Conservation (phyloP, 768 basidiomycete species). For the Mycena floridula region DNA sequence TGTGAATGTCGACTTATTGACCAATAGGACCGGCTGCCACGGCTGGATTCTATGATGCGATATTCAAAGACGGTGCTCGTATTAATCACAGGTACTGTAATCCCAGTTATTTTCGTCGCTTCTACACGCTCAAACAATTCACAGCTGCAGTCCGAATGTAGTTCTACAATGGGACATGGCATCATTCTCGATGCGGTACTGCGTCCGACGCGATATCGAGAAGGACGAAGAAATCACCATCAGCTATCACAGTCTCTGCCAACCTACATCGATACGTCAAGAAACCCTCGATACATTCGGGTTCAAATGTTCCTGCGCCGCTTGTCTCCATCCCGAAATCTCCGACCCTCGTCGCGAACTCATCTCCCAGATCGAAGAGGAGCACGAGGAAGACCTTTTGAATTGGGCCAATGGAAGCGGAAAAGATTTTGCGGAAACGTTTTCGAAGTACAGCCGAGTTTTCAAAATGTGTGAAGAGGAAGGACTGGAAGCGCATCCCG, state of each 20-base stretch:
- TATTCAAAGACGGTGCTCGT: neutral
- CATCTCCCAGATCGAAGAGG: too few species aligned
- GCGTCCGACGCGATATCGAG: neutral
- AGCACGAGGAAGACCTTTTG: too few species aligned
- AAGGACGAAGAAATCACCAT: neutral
- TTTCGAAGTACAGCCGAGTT: too few species aligned
- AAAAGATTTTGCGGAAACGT: too few species aligned
- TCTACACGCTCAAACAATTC: neutral
- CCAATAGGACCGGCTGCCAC: too few species aligned
- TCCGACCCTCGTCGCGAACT: neutral
- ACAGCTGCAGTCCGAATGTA: neutral
- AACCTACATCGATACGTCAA: neutral
- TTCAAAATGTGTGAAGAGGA: too few species aligned
- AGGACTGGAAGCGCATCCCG: too few species aligned
- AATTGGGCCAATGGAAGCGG: too few species aligned
- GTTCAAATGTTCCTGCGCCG: neutral
- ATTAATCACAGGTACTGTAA: neutral
- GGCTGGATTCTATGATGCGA: too few species aligned
- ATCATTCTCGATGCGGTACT: neutral
- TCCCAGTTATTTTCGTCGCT: neutral
- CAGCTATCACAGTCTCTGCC: slow-evolving; percentile 1
- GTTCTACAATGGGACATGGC: neutral
- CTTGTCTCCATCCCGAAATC: too few species aligned
- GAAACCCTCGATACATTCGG: neutral
- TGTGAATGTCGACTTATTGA: too few species aligned